Evolutionary conservation across 345 rosid genomes (phyloP).

Genomic region (Linum trigynum): DNA sequence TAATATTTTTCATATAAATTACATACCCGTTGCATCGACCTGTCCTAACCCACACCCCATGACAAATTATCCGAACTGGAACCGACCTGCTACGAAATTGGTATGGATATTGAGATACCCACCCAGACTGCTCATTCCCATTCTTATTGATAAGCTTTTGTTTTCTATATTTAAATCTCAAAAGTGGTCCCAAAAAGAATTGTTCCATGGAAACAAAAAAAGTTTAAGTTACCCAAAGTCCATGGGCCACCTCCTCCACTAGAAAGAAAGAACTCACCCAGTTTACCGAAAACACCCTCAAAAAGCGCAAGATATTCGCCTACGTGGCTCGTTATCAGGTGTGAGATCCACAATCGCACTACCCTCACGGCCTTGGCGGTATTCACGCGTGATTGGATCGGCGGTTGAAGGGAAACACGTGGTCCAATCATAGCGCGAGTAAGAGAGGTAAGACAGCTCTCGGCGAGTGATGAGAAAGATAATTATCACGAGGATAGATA

Average conservation of each 20-base stretch:
- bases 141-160: too few species aligned
- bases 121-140: too few species aligned
- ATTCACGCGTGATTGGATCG: neutral
- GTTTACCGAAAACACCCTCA: neutral
- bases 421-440: slow-evolving; percentile 12
- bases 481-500: slow-evolving; percentile 27
- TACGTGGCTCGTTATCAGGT: slow-evolving; percentile 7
- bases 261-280: neutral
- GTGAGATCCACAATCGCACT: neutral
- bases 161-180: too few species aligned
- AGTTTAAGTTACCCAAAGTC: too few species aligned
- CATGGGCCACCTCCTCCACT: neutral
- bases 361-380: neutral
- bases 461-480: slow-evolving; percentile 1
- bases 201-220: too few species aligned
- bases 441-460: neutral
- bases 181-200: too few species aligned
- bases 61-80: too few species aligned
- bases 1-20: too few species aligned
- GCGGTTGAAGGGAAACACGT: neutral
- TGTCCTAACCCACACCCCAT: too few species aligned
- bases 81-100: too few species aligned
- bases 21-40: too few species aligned
- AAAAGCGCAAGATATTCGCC: neutral
- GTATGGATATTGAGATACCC: too few species aligned